A percentile compares a stretch with the other conserved stretches of the same genome.
phyloP scores from a whole-genome alignment of 2,329 filamentous ascomycete genomes.

The Verticillium nonalfalfae region DNA sequence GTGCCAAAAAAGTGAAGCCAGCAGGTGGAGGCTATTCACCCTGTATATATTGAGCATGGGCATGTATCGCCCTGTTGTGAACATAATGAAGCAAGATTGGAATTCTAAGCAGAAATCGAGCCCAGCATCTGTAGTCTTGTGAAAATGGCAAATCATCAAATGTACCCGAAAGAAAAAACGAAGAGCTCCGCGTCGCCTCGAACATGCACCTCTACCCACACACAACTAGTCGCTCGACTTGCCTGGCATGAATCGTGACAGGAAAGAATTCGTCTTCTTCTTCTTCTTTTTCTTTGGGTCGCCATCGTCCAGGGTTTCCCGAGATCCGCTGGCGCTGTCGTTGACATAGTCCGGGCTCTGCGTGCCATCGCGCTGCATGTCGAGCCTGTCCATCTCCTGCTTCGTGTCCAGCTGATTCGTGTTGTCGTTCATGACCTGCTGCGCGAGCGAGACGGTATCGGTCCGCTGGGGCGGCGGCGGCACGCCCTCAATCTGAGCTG shows the following conservation, averaged over 20 bases:
- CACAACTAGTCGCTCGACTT: not conserved
- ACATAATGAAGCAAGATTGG: not conserved
- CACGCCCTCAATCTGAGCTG: not conserved
- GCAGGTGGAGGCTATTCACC: not conserved
- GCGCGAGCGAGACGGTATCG: slow-evolving; percentile 39
- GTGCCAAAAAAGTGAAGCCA: not conserved
- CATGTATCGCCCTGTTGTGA: not conserved
- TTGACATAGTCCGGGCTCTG: not conserved
- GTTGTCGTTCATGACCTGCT: slow-evolving; percentile 47
- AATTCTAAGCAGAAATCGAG: not conserved
- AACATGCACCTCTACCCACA: not conserved
- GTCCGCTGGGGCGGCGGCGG: slow-evolving; percentile 13
- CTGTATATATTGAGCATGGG: not conserved
- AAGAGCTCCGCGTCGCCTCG: not conserved
- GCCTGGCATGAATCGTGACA: not conserved
- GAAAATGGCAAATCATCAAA: not conserved
- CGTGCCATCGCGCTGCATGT: slow-evolving; percentile 6
- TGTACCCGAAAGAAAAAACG: not conserved
- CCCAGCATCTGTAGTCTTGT: not conserved
- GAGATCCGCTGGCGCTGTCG: not conserved
- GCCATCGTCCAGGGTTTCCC: not conserved
- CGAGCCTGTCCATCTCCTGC: slow-evolving; percentile 17
- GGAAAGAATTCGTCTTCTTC: not conserved
- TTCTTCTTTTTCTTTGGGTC: not conserved
- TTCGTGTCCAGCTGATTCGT: slow-evolving; percentile 43